Conservation (phyloP, 345 rosid species). For the Citrus trifoliata region DNA sequence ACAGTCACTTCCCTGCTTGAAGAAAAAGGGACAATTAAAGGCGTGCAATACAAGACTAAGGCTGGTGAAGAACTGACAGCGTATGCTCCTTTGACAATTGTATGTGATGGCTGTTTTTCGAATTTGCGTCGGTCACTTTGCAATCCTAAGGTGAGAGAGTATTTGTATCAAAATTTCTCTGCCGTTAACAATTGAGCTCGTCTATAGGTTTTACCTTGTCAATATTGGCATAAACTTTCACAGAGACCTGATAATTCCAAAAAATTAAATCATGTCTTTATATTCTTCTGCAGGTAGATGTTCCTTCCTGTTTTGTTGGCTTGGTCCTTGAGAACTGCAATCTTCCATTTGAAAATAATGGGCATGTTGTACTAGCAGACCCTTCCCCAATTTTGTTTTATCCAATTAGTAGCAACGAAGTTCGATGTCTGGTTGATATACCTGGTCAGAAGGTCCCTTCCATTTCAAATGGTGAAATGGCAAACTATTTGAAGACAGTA, state of each 20-base stretch:
- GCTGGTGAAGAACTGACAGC: slow-evolving; percentile 11
- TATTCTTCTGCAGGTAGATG: slow-evolving; percentile 41
- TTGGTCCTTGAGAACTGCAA: slow-evolving; percentile 57
- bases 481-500: slow-evolving; percentile 41
- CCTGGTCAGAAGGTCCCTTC: slow-evolving; percentile 63
- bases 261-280: neutral
- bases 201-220: neutral
- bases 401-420: slow-evolving; percentile 53
- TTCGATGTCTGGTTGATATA: slow-evolving; percentile 55
- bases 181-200: neutral
- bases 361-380: slow-evolving; percentile 50
- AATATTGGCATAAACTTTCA: neutral
- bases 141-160: slow-evolving; percentile 10
- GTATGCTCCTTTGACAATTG: slow-evolving; percentile 16
- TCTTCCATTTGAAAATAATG: slow-evolving; percentile 56
- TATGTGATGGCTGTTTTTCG: slow-evolving; percentile 20
- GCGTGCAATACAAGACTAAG: slow-evolving; percentile 19
- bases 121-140: slow-evolving; percentile 22
- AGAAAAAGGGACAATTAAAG: slow-evolving; percentile 19
- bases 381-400: slow-evolving; percentile 61
- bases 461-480: slow-evolving; percentile 53
- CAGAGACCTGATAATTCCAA: neutral
- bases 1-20: slow-evolving; percentile 16
- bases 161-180: neutral
- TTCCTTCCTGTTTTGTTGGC: slow-evolving; percentile 65